These are phyloP conservation scores for Apium graveolens DNA, from an alignment of 129 eudicot genomes.

Conservation along the genomic window DNA sequence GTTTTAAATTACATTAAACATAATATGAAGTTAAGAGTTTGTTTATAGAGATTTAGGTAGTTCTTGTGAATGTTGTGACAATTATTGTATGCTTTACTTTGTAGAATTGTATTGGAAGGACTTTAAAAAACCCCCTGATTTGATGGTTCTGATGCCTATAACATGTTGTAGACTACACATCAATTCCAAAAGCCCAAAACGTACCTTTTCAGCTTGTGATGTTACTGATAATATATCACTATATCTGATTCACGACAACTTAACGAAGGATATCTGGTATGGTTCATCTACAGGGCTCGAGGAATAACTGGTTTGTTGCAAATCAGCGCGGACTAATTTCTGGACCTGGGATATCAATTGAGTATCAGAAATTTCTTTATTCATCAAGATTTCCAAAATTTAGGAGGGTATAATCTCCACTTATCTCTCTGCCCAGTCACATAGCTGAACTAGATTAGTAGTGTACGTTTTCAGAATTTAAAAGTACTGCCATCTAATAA, in stretches of 20 bases:
- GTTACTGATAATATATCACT: neutral
- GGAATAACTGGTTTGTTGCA: slow-evolving; percentile 26
- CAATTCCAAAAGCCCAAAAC: neutral
- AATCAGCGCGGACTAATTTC: slow-evolving; percentile 17
- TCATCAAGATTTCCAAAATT: slow-evolving; percentile 22
- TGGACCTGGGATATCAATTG: slow-evolving; percentile 23
- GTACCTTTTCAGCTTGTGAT: neutral
- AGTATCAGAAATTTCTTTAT: slow-evolving; percentile 16
- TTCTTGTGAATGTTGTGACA: neutral
- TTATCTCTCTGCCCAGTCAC: neutral
- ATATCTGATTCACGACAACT: neutral
- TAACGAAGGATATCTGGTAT: neutral
- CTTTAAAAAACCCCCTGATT: too few relatives aligned
- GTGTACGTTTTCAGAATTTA: slow-evolving; percentile 12
- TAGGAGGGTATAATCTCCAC: slow-evolving; percentile 32
- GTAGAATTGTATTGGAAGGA: neutral
- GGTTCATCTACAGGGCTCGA: slow-evolving; percentile 32
- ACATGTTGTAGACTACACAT: neutral
- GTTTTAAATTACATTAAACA: neutral
- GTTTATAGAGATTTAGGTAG: neutral
- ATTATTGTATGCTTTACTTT: neutral
- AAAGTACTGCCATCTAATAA: neutral
- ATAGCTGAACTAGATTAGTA: neutral
- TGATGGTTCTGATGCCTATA: neutral
- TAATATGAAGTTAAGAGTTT: neutral